Percentiles rank a stretch among this genome's conserved stretches.
phyloP scores from a whole-genome alignment of 768 basidiomycete species.

The Suillus subaureus region DNA sequence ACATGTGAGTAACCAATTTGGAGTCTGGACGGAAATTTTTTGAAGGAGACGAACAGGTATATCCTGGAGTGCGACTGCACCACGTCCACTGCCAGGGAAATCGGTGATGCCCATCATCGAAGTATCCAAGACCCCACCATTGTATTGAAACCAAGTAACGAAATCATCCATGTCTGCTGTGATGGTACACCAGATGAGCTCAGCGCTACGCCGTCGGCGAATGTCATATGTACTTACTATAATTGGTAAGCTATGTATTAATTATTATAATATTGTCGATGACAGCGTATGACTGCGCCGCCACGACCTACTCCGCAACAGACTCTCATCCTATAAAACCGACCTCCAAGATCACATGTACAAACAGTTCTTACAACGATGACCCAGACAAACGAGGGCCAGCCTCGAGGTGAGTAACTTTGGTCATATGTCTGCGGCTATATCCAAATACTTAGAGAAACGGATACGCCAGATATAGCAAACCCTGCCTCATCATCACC shows the following conservation, averaged over 20 bases:
- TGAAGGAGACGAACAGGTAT: constrained; percentile 55
- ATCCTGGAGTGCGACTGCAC: constrained; percentile 72
- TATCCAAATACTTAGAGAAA: not conserved
- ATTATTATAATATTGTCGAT: not conserved
- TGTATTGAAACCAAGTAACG: constrained; percentile 58
- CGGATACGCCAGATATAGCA: constrained; percentile 5
- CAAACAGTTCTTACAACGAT: not conserved
- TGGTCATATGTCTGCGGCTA: not conserved
- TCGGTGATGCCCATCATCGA: constrained; percentile 47
- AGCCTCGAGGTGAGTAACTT: constrained; percentile 1
- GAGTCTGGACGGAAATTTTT: not conserved
- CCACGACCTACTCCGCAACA: not conserved
- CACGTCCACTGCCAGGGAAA: constrained; percentile 62
- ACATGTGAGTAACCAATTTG: not conserved
- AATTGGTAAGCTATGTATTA: not conserved
- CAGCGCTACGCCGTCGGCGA: not conserved
- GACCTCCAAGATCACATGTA: not conserved
- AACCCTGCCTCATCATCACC: not conserved
- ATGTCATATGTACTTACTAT: not conserved
- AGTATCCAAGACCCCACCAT: constrained; percentile 54
- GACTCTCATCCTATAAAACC: constrained; percentile 1
- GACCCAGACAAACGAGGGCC: not conserved
- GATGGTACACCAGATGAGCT: not conserved
- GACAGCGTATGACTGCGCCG: constrained; percentile 1
- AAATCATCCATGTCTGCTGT: constrained; percentile 35